Evolutionary conservation across 2,329 filamentous ascomycete genomes (phyloP), one percentile per base, ranked within the genome.

Genomic region (Stylonectria norvegica): DNA sequence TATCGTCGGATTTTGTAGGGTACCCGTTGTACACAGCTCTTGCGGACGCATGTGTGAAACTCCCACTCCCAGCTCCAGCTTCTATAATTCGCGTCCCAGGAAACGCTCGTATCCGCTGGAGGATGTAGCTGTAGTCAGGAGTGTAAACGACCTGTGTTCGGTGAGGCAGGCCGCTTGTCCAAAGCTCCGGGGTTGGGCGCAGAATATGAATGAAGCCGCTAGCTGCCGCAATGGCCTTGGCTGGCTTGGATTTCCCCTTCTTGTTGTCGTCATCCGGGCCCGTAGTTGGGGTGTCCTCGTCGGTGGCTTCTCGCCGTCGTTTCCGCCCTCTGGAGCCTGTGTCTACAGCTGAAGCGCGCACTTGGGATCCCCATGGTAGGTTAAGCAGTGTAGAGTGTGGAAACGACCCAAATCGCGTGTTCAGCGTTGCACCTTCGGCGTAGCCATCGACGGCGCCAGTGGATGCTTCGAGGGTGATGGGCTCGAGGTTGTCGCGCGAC

Each of bases 371-470:
- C 91, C 91, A 97, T 29, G 87, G 85, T 38, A 89, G 72, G 5
- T 80, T 74, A 40, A 95, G 76, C 32, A 91, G 67, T 0, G 86
- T 90, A 9, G 78, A 85, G 60, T 91, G 87, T 0, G 87, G 86
- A 45, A 89, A 91, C 0, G 90, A 95, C 34, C 93, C 93, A 58
- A 95, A 98, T 31, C 90, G 83, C 2, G 91, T 98, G 67, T 95
- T 97, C 38, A 90, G 80, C 3, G 89, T 85, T 33, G 82, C 83
- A 23, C 86, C 86, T 60, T 89, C 85, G 20, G 78, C 77, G 56
- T 89, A 89, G 43, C 85, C 86, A 57, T 83, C 77, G 48, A 84
- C 74, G 29, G 78, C 75, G 37, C 79, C 80, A 25, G 78, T 73
- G 16, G 75, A 73, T 20, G 78, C 69, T 48, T 77, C 73, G 19